Evolutionary conservation across 1,284 basidiomycete species (phyloP).

Genomic region (Cerrena zonata): DNA sequence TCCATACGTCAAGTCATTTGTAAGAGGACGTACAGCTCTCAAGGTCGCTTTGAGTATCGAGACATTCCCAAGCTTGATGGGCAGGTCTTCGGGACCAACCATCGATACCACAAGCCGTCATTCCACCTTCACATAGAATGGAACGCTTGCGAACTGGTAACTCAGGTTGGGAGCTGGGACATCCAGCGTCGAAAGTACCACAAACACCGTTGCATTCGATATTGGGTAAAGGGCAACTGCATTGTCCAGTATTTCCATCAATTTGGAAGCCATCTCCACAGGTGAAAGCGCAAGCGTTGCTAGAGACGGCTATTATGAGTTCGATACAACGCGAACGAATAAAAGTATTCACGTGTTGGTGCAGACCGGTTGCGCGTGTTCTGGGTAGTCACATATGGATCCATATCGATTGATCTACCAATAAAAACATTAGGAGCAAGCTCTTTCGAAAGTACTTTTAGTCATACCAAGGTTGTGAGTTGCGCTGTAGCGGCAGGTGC

Average conservation of each 20-base stretch:
- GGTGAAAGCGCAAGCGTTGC: constrained; percentile 37
- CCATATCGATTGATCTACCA: constrained; percentile 22
- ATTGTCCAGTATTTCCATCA: constrained; percentile 26
- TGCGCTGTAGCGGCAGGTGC: constrained; percentile 20
- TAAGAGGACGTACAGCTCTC: constrained; percentile 41
- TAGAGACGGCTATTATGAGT: background rate
- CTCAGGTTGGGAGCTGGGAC: constrained; percentile 27
- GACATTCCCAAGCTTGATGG: constrained; percentile 39
- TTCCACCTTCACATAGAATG: constrained; percentile 19
- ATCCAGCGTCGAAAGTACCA: constrained; percentile 31
- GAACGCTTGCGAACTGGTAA: constrained; percentile 11
- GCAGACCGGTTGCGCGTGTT: constrained; percentile 34
- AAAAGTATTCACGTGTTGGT: constrained; percentile 8
- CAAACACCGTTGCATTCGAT: constrained; percentile 43
- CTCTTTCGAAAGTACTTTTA: background rate
- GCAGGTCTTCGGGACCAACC: constrained; percentile 20
- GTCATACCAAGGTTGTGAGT: constrained; percentile 31
- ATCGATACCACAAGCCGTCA: constrained; percentile 37
- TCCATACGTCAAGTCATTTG: background rate
- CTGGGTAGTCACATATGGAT: constrained; percentile 36
- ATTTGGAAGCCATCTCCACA: constrained; percentile 42
- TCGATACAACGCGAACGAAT: background rate
- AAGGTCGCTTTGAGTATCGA: constrained; percentile 38
- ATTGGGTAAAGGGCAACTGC: constrained; percentile 35
- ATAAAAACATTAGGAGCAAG: constrained; percentile 6